Percentiles rank a stretch among this genome's conserved stretches.
Evolutionary conservation across 106 monocot species (phyloP).

Genomic region (Dendrobium huoshanense): DNA sequence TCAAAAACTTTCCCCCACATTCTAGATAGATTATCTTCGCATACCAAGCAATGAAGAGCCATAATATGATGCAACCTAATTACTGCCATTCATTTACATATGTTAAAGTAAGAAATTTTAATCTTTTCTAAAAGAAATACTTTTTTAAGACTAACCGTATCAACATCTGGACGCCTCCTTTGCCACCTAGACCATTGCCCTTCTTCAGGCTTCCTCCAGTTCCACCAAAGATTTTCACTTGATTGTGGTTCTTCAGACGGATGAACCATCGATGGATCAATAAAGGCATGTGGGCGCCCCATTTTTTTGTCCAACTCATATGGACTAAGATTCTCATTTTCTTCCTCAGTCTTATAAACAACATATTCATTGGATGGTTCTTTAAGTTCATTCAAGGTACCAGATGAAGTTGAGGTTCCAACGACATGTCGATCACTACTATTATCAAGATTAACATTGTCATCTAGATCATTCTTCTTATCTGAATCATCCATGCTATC

Average conservation of each 20-base stretch:
- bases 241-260: conserved; percentile 55
- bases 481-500: background rate
- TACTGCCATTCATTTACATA: too few species aligned
- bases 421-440: background rate
- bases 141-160: conserved; percentile 50
- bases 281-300: conserved; percentile 79
- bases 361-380: conserved; percentile 68
- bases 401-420: conserved; percentile 39
- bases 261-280: conserved; percentile 60
- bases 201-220: conserved; percentile 87
- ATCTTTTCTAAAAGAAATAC: background rate
- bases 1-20: background rate
- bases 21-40: background rate
- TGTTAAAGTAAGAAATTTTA: background rate
- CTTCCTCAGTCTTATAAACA: conserved; percentile 52
- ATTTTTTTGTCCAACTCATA: conserved; percentile 70
- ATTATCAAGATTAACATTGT: too few species aligned
- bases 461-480: background rate
- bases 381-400: conserved; percentile 32
- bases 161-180: conserved; percentile 85
- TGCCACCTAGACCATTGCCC: conserved; percentile 99
- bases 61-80: background rate
- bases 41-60: background rate
- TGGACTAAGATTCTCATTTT: conserved; percentile 52
- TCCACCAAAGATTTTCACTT: conserved; percentile 99